Base-by-base conservation (phyloP, 495 filamentous ascomycete species). In the Lasiosphaeria ovina region DNA sequence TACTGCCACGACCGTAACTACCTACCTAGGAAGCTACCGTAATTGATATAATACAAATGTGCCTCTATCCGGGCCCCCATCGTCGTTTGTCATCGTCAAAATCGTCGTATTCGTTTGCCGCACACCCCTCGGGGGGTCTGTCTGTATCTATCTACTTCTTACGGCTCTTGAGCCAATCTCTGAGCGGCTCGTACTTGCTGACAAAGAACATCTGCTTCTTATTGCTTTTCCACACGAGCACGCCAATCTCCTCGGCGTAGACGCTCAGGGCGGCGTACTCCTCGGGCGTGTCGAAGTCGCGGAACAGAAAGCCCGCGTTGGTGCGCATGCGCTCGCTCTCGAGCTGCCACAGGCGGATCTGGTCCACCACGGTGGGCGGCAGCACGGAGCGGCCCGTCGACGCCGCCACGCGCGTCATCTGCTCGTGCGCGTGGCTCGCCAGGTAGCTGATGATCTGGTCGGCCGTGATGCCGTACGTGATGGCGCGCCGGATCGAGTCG, bases 271-370 rank as follows among this genome's bases (percentile, higher is more conserved):
- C 86, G 55, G 87, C 83, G 66, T 94, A 98, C 66, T 97, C 95
- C 24, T 84, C 81, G 50, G 80, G 72, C 52, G 74, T 86, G 55
- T 84, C 84, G 66, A 98, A 97, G 48, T 97, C 93, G 62, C 88
- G 89, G 81, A 98, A 96, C 36, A 97, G 70, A 71, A 89, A 97
- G 3, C 94, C 94, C 5, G 80, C 72, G 10, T 85, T 92, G 5
- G 88, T 81, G 69, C 87, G 87, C 80, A 98, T 93, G 54, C 94
- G 83, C 71, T 98, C 95, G 35, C 92, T 89, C 71, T 98, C 95
- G 54, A 97, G 88, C 77, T 98, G 94, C 94, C 94, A 98, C 9
- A 98, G 83, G 6, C 93, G 81, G 62, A 98, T 97, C 77, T 98
- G 94, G 77, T 98, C 94, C 47, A 97, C 90, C 33, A 98, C 95